Base-by-base conservation (phyloP, 768 basidiomycete species). In the Trametes coccinea region DNA sequence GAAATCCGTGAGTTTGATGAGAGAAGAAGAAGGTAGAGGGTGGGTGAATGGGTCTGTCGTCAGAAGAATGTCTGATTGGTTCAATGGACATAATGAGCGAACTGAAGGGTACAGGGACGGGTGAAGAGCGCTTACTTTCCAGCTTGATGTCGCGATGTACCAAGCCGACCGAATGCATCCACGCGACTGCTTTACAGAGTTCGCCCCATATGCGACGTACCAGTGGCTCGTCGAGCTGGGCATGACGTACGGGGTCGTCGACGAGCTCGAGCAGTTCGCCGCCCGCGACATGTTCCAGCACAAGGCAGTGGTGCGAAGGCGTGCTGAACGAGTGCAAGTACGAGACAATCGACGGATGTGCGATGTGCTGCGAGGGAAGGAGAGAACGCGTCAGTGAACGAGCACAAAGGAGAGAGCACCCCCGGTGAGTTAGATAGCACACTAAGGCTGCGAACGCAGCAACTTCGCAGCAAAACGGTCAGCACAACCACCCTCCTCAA, bases 121-220 rank as follows among this genome's bases (percentile, higher is more conserved):
- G 29, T 22, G 9, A 33, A 2, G 31, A 4, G 51, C 6, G 76
- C 84, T 49, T 60, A 87, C 86, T 88, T 73, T 89, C 87, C n/a
- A 89, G 84, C 76, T 96, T 96, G 76, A 96, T 86, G 74, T 95
- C 94, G 3, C 94, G 82, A 73, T 96, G 94, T 1, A 96, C 93
- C 43, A 95, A 80, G 1, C 87, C 87, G 13, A 90, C 89, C 41
- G 83, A 79, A 69, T 96, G 93, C 84, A 96, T 87, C 91, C 92
- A 96, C 5, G 84, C 86, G 0, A 95, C 88, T 5, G 88, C 93
- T 39, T 82, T 81, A 60, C 82, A 85, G 3, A 96, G 78, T 73
- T 95, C 94, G 37, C 79, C 78, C 80, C 88, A 93, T 49, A 95
- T 86, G 30, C 91, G 74, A 47, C 84, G 74, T 3, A 93, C 75